Conservation (phyloP, 345 rosid genomes). For the Linum usitatissimum region DNA sequence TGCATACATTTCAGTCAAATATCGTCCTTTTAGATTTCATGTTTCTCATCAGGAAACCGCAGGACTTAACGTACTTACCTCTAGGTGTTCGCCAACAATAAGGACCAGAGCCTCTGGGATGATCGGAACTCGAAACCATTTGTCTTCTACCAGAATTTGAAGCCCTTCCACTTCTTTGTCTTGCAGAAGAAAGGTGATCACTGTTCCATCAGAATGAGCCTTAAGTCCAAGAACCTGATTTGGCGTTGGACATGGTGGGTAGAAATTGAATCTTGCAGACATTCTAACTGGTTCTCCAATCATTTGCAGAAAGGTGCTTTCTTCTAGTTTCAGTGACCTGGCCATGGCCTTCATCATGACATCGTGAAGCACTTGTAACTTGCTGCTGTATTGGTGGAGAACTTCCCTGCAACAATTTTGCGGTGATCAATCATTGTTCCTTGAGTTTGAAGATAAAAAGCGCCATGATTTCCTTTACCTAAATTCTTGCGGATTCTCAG, state of each 20-base stretch:
- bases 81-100: conserved; percentile 44
- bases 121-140: conserved; percentile 42
- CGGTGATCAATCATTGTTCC: background rate
- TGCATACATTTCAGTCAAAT: background rate
- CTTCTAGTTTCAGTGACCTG: conserved; percentile 8
- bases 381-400: background rate
- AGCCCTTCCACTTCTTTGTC: conserved; percentile 50
- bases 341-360: conserved; percentile 11
- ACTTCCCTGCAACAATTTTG: background rate
- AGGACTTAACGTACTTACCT: conserved; percentile 19
- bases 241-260: conserved; percentile 55
- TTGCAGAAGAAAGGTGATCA: conserved; percentile 37
- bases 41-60: too few species aligned
- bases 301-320: conserved; percentile 12
- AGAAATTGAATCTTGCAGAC: conserved; percentile 36
- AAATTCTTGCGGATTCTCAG: background rate
- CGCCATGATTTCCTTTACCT: background rate
- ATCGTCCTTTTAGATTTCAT: too few species aligned
- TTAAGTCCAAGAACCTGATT: conserved; percentile 39
- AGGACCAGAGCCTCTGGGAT: conserved; percentile 37
- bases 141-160: conserved; percentile 35
- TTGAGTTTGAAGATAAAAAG: background rate
- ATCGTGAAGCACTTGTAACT: background rate
- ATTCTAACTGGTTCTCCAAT: conserved; percentile 1
- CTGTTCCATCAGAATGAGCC: conserved; percentile 55